Base-by-base conservation (phyloP, 2,329 filamentous ascomycete genomes). In the Colletotrichum cereale region DNA sequence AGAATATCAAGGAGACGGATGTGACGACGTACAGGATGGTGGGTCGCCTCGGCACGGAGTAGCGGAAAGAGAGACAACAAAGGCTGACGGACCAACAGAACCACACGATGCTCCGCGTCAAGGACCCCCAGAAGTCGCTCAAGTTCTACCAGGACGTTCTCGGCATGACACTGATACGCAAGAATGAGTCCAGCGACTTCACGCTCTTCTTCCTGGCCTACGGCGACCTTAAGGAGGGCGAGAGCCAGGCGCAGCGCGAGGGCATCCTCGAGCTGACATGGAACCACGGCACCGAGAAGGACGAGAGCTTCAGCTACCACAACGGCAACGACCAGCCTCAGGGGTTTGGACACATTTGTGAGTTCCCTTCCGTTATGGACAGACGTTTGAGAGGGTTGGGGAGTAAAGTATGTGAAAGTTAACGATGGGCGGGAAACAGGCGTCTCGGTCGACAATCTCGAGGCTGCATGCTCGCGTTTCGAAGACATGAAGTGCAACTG, bases 171-270 rank as follows among this genome's bases (percentile, higher is more conserved):
- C 87, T 97, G 44, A 84, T 96, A 77, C 90, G 93, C 72, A 95
- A 90, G 3, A 83, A 82, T 14, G 93, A 97, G 83, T 88, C 89
- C 38, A 91, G 89, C 24, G 89, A 89, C 29, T 98, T 98, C 85
- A 97, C 95, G 77, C 86, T 98, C 31, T 98, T 97, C 84, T 98
- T 98, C 86, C 86, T 98, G 50, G 95, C 91, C 26, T 99, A 98
- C 78, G 87, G 86, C 10, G 79, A 85, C 52, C 57, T 69, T 31
- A 82, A 87, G 55, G 83, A 86, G 48, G 86, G 86, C 36, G 84
- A 87, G 36, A 87, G 88, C 10, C 87, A 89, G 14, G 89, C 91
- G 10, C 86, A 90, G 66, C 89, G 91, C 73, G 96, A 98, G 82
- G 96, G 96, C 0, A 81, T 98, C 47, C 86, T 98, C 6, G 96